Percentiles rank a stretch among this genome's conserved stretches.
These are phyloP conservation scores for Parathielavia hyrcaniae DNA, from an alignment of 495 filamentous ascomycete genomes.

Conservation along the genomic window DNA sequence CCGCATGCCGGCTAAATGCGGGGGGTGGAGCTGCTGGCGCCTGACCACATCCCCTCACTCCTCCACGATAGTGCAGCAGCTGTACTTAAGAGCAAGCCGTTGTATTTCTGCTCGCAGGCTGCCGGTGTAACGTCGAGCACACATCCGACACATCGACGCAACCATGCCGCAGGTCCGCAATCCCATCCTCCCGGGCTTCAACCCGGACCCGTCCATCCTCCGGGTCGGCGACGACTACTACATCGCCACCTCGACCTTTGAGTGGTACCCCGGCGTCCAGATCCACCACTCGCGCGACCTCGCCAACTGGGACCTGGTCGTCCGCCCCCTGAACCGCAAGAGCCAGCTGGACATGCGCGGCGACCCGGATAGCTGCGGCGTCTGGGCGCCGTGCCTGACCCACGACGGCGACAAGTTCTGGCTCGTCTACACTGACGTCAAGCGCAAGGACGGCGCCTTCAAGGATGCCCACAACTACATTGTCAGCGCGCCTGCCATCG, in stretches of 20 bases:
- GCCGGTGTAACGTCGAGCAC: not conserved
- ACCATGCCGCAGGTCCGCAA: slow-evolving; percentile 47
- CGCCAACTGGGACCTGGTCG: slow-evolving; percentile 53
- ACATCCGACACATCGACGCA: not conserved
- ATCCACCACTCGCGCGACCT: slow-evolving; percentile 54
- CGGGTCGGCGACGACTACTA: slow-evolving; percentile 54
- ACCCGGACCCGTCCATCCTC: slow-evolving; percentile 56
- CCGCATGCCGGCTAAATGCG: slow-evolving; percentile 29
- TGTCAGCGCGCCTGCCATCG: slow-evolving; percentile 40
- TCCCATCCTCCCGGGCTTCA: slow-evolving; percentile 58
- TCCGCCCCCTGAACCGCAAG: slow-evolving; percentile 53
- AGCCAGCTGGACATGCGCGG: slow-evolving; percentile 58
- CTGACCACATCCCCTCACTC: slow-evolving; percentile 9
- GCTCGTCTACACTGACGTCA: slow-evolving; percentile 52
- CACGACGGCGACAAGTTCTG: slow-evolving; percentile 55
- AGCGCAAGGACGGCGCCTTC: slow-evolving; percentile 51
- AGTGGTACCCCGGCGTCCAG: slow-evolving; percentile 56
- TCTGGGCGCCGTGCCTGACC: slow-evolving; percentile 58
- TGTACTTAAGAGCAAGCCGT: not conserved
- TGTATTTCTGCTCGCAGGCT: not conserved
- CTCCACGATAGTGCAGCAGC: not conserved
- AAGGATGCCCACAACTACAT: slow-evolving; percentile 55
- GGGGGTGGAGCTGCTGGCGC: slow-evolving; percentile 19
- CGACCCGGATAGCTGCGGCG: slow-evolving; percentile 52
- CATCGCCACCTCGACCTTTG: slow-evolving; percentile 58